Evolutionary conservation across 2,329 filamentous ascomycete species (phyloP).

Genomic region (Fusarium oxysporum): DNA sequence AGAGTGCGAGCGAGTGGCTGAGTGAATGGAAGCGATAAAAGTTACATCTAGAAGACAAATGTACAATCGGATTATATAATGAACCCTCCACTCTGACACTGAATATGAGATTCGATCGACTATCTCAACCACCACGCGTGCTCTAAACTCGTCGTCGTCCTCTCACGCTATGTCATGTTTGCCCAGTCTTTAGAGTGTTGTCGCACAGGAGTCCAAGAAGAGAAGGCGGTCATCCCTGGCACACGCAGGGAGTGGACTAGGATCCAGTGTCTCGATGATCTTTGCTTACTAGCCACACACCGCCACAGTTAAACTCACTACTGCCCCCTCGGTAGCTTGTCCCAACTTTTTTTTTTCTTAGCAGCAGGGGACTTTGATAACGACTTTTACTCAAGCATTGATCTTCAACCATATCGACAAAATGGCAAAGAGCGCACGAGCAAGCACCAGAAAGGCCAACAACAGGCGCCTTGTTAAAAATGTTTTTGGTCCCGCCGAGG

Average conservation of each 20-base stretch:
- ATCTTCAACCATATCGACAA: constrained; percentile 44
- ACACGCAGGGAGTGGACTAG: constrained; percentile 11
- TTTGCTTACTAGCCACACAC: constrained; percentile 25
- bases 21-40: constrained; percentile 1
- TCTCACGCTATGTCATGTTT: constrained; percentile 45
- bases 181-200: constrained; percentile 22
- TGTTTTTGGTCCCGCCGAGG: constrained; percentile 86
- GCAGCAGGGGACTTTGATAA: constrained; percentile 29
- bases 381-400: constrained; percentile 17
- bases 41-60: background rate
- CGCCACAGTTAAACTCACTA: constrained; percentile 25
- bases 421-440: constrained; percentile 90
- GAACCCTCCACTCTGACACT: background rate
- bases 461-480: constrained; percentile 81
- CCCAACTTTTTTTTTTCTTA: constrained; percentile 46
- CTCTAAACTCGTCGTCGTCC: constrained; percentile 19
- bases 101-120: constrained; percentile 7
- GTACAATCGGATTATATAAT: background rate
- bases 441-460: constrained; percentile 85
- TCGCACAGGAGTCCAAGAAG: constrained; percentile 15
- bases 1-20: background rate
- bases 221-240: constrained; percentile 43
- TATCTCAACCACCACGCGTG: constrained; percentile 33
- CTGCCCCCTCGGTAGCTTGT: constrained; percentile 14
- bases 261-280: background rate